These are phyloP conservation scores for Patellaria atrata DNA, from an alignment of 495 filamentous ascomycete genomes.

Conservation along the genomic window DNA sequence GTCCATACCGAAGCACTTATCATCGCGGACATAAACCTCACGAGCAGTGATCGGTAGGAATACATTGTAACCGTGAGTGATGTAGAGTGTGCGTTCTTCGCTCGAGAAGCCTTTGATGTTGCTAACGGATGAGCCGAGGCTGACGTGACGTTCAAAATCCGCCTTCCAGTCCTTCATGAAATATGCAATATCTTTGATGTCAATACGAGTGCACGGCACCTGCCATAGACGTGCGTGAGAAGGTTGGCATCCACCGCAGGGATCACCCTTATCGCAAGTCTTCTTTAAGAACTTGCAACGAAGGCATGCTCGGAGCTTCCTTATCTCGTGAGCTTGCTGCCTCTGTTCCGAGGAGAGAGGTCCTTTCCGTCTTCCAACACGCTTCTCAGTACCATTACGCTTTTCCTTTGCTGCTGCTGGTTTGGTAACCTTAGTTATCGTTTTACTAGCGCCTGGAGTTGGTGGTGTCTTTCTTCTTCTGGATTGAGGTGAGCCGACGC, in stretches of 20 bases:
- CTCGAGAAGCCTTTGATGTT: constrained; percentile 87
- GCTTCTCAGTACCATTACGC: constrained; percentile 69
- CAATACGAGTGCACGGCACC: constrained; percentile 87
- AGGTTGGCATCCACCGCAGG: constrained; percentile 82
- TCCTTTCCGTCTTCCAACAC: constrained; percentile 71
- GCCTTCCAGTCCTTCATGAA: constrained; percentile 99
- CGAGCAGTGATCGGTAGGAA: constrained; percentile 77
- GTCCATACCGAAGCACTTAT: constrained; percentile 80
- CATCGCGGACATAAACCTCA: constrained; percentile 79
- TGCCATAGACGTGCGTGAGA: constrained; percentile 89
- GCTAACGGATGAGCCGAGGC: constrained; percentile 70
- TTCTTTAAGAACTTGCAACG: constrained; percentile 98
- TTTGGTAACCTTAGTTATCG: constrained; percentile 46
- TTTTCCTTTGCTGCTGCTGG: constrained; percentile 60
- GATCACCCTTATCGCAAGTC: constrained; percentile 90
- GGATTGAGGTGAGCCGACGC: constrained; percentile 42
- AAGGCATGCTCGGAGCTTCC: constrained; percentile 79
- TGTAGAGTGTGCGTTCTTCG: constrained; percentile 44
- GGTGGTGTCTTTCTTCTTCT: constrained; percentile 56
- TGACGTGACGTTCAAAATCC: constrained; percentile 80
- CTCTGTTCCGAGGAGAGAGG: constrained; percentile 85
- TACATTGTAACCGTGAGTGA: constrained; percentile 72
- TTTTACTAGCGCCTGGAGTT: constrained; percentile 52
- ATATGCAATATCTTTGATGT: constrained; percentile 91
- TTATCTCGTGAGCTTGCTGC: constrained; percentile 85